Conservation (phyloP, 305 asterid species). For the Coffea humblotiana region DNA sequence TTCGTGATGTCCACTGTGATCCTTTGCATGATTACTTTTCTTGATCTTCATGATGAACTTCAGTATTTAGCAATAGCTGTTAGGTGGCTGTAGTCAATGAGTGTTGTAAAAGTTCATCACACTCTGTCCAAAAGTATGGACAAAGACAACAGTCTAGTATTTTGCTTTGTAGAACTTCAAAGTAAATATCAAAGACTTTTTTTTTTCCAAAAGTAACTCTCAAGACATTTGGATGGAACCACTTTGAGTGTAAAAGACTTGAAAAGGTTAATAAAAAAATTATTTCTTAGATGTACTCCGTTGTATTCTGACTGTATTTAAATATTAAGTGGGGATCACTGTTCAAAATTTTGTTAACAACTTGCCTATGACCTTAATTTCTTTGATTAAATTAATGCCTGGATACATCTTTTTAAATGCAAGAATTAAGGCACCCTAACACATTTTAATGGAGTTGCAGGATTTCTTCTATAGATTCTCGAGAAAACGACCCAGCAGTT, state of each 20-base stretch:
- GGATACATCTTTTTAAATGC: background rate
- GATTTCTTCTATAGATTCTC: slow-evolving; percentile 73
- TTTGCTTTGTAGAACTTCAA: background rate
- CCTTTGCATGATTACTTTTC: background rate
- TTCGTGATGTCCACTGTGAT: background rate
- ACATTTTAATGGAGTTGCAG: slow-evolving; percentile 45
- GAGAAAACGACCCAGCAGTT: slow-evolving; percentile 78
- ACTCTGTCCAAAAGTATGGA: background rate
- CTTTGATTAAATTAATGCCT: background rate
- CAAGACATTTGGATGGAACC: background rate
- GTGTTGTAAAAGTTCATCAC: background rate
- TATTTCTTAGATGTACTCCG: background rate
- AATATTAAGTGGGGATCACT: background rate
- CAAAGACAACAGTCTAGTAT: background rate
- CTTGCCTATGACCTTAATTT: background rate
- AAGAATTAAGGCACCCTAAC: slow-evolving; percentile 13
- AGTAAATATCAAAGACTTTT: too few species aligned
- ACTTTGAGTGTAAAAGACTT: background rate
- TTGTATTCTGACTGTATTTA: background rate
- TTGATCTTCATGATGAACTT: background rate
- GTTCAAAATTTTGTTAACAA: background rate
- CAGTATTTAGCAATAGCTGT: background rate
- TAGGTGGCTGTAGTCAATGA: background rate
- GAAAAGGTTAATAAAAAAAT: background rate
- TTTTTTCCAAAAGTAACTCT: too few species aligned